Evolutionary conservation across 495 filamentous ascomycete species (phyloP), one percentile per base, ranked within the genome.

Genomic region (Neurospora africana): DNA sequence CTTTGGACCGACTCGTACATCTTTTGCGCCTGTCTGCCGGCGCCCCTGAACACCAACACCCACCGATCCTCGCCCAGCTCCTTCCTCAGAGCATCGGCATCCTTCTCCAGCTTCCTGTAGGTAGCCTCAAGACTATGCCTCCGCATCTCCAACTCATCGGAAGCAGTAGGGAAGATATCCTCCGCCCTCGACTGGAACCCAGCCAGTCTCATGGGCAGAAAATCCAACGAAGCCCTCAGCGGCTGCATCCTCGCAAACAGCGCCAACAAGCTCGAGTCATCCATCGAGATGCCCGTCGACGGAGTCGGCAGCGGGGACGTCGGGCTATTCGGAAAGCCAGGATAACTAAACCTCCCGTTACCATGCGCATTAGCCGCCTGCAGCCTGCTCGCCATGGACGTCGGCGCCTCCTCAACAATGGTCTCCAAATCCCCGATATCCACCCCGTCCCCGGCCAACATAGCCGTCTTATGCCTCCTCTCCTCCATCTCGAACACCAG

Each of bases 401-500:
- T 83, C 3, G 92, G 92, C 0, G 91, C 91, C 75, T 97, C 95
- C 78, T 98, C 95, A 5, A 97, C 90, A 43, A 99, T 97, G 0
- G 92, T 97, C 76, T 97, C 94, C 36, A 99, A 85, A 75, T 97
- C 93, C 71, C 91, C 91, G 74, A 97, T 90, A 77, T 98, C 95
- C 58, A 97, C 84, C 13, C 86, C 87, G 41, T 89, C 87, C 5
- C 81, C 83, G n/a, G 78, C 82, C 2, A 84, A 79, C 70, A 90
- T 88, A 40, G 86, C 85, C 68, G 87, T 88, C 80, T 87, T 90
- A 76, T 98, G 94, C 53, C 95, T 85, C 71, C 91, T 89, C 81
- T 98, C 95, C 80, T 99, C 95, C 92, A 98, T 96, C 79, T 98
- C 94, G 75, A 97, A 98, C 40, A 98, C 91, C 47, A 96, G 82